Evolutionary conservation across 1,284 basidiomycete species (phyloP), one percentile per base, ranked within the genome.

Genomic region (Boletus holoroseus): DNA sequence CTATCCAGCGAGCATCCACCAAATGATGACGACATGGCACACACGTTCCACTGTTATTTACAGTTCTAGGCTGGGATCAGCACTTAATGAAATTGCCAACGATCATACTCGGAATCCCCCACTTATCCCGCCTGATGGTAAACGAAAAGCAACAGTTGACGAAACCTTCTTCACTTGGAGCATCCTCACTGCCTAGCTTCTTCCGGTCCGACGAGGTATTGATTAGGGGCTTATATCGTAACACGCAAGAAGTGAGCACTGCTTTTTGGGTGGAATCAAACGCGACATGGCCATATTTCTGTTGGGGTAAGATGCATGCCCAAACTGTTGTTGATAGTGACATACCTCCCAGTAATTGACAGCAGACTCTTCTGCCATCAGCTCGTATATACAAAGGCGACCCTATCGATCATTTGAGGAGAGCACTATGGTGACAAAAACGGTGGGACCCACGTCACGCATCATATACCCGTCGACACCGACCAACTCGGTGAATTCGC

Each of bases 261-360:
- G 93, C 93, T 69, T 95, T 95, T 66, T 88, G 83, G 7, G 73
- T 77, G 15, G 82, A 81, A 68, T 98, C 93, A 60, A 98, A 96
- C 0, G 92, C 94, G 53, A 96, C 91, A 58, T 93, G 88, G 48
- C 91, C 92, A 59, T 95, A 96, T 83, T 91, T 92, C 85, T 91
- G 64, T 38, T 9, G 4, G 22, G 28, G 36, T 43, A 16, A 52
- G 31, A 54, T 6, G 20, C 31, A 6, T 5, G 28, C 12, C 7
- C 16, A 9, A 20, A 7, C 2, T 11, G 7, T 5, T 1, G 9
- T n/a, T 0, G 20, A 41, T 6, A 16, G 3, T 5, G 22, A 55
- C 45, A 64, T 76, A 90, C 91, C 88, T 95, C 92, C 91, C 91
- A 98, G 66, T 96, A 99, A 68, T 97, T 94, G 22, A 97, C 94